Evolutionary conservation across 805 yeast species (phyloP).

Genomic region (Cyberlindnera misumaiensis): DNA sequence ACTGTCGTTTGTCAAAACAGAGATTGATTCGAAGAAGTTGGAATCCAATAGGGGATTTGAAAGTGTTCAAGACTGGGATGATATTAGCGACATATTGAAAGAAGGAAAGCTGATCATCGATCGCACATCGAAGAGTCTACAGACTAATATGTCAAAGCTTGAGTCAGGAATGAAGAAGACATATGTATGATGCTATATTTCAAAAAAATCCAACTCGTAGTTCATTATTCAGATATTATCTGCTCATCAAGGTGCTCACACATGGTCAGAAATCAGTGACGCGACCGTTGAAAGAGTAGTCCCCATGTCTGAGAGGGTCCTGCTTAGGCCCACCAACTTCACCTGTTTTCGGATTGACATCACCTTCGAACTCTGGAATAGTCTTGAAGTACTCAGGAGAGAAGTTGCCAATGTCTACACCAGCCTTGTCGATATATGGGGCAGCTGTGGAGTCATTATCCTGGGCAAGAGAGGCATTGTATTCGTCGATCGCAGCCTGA

Average conservation of each 20-base stretch:
- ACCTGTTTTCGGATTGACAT: slow-evolving; percentile 87
- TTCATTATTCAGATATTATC: too few relatives aligned
- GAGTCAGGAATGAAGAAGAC: slow-evolving; percentile 11
- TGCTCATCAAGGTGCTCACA: too few relatives aligned
- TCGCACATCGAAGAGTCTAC: slow-evolving; percentile 12
- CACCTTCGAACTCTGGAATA: slow-evolving; percentile 94
- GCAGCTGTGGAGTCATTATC: slow-evolving; percentile 27
- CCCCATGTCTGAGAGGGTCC: slow-evolving; percentile 87
- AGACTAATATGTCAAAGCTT: slow-evolving; percentile 15
- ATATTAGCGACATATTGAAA: slow-evolving; percentile 25
- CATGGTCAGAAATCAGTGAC: slow-evolving; percentile 76
- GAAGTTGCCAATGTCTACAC: slow-evolving; percentile 59
- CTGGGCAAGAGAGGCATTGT: slow-evolving; percentile 41
- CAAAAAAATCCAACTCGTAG: not conserved
- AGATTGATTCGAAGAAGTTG: slow-evolving; percentile 13
- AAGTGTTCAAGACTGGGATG: slow-evolving; percentile 24
- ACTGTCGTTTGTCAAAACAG: slow-evolving; percentile 22
- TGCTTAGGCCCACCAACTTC: slow-evolving; percentile 97
- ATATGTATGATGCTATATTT: slow-evolving; percentile 2
- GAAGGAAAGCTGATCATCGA: slow-evolving; percentile 27
- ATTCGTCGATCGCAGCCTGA: slow-evolving; percentile 71
- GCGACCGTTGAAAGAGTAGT: slow-evolving; percentile 92
- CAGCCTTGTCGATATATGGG: slow-evolving; percentile 37
- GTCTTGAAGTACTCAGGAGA: slow-evolving; percentile 68
- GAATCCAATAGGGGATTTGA: slow-evolving; percentile 5